These are phyloP conservation scores for Hygrophorus russula DNA, from an alignment of 768 basidiomycete species.

Conservation along the genomic window DNA sequence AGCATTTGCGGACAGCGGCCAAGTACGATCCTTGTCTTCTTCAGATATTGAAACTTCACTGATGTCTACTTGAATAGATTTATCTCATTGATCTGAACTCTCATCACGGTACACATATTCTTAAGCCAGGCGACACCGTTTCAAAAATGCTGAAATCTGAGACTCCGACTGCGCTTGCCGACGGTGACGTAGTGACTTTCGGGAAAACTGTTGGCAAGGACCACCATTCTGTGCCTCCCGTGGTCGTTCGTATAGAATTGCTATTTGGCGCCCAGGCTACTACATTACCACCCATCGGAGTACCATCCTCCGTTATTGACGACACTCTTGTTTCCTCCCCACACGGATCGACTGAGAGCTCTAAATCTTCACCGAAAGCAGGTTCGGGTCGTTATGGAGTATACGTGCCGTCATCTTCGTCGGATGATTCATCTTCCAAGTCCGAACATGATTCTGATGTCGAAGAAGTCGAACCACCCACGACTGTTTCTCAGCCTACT, in stretches of 20 bases:
- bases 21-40: slow-evolving; percentile 28
- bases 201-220: slow-evolving; percentile 65
- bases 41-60: slow-evolving; percentile 6
- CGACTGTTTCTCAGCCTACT: slow-evolving; percentile 10
- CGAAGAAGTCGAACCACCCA: slow-evolving; percentile 32
- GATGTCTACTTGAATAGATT: slow-evolving; percentile 30
- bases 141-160: slow-evolving; percentile 43
- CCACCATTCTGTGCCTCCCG: slow-evolving; percentile 47
- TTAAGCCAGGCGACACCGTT: slow-evolving; percentile 36
- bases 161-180: slow-evolving; percentile 41
- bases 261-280: slow-evolving; percentile 27
- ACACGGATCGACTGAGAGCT: background rate
- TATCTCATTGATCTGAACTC: slow-evolving; percentile 62
- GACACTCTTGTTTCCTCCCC: background rate
- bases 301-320: background rate
- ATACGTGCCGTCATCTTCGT: slow-evolving; percentile 31
- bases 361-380: background rate
- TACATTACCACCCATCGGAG: slow-evolving; percentile 19
- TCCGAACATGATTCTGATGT: slow-evolving; percentile 39
- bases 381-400: slow-evolving; percentile 56
- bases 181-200: slow-evolving; percentile 67
- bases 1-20: slow-evolving; percentile 56
- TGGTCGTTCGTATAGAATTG: slow-evolving; percentile 51
- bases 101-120: slow-evolving; percentile 68
- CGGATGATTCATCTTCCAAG: slow-evolving; percentile 22